A percentile compares a stretch with the other conserved stretches of the same genome.
These are phyloP conservation scores for Solanum lycopersicoides DNA, from an alignment of 257 asterid species.

Conservation along the genomic window DNA sequence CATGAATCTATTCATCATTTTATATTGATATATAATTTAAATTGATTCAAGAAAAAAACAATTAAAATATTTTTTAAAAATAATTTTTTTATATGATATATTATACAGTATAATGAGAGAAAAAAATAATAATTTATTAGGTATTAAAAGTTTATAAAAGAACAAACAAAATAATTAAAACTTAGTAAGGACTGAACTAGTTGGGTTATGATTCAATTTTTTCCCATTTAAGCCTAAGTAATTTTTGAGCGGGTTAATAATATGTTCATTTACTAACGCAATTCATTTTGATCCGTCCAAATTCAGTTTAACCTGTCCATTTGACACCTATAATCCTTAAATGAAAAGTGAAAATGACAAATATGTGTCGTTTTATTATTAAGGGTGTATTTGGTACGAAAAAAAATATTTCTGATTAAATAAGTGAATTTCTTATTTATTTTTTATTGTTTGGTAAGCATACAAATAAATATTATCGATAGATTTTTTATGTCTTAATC, in stretches of 20 bases:
- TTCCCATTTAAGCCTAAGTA: fast-evolving
- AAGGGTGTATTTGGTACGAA: too few species aligned
- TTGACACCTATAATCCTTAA: too few species aligned
- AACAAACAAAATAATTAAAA: not conserved
- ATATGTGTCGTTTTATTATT: not conserved
- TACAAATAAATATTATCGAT: too few species aligned
- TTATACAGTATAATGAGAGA: not conserved
- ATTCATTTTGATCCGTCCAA: too few species aligned
- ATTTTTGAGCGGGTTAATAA: not conserved
- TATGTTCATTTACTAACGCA: not conserved
- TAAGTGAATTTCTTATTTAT: too few species aligned
- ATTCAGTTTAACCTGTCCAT: too few species aligned
- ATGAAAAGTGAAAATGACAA: not conserved
- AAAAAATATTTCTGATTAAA: too few species aligned
- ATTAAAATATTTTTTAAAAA: too few species aligned
- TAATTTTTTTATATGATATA: not conserved
- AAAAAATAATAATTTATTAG: not conserved
- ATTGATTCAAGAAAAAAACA: not conserved
- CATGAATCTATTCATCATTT: too few species aligned
- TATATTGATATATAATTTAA: too few species aligned
- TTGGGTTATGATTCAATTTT: not conserved
- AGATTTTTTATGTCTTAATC: too few species aligned
- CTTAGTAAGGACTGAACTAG: not conserved
- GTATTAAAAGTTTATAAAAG: not conserved
- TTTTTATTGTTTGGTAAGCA: not conserved